phyloP scores from a whole-genome alignment of 2,329 filamentous ascomycete genomes.

The Aspergillus fructus region DNA sequence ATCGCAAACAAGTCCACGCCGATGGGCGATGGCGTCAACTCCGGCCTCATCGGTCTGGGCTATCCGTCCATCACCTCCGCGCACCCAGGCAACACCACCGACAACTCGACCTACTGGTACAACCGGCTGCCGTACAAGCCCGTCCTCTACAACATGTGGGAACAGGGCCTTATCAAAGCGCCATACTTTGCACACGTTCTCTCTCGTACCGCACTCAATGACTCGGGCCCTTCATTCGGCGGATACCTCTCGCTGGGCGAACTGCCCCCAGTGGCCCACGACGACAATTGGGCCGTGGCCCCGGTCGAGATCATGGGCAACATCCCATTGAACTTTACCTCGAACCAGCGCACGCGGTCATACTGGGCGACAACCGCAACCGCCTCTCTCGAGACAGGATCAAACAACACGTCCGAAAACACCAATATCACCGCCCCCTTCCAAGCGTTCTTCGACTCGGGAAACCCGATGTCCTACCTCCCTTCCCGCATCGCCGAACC shows the following conservation, averaged over 20 bases:
- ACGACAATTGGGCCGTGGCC: slow-evolving; percentile 32
- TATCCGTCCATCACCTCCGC: background rate
- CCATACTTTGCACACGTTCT: slow-evolving; percentile 53
- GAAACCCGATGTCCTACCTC: slow-evolving; percentile 37
- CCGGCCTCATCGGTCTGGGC: slow-evolving; percentile 1
- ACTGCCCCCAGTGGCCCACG: slow-evolving; percentile 45
- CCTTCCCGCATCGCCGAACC: slow-evolving; percentile 39
- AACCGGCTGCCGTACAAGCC: slow-evolving; percentile 46
- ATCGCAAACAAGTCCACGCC: slow-evolving; percentile 46
- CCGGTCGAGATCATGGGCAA: slow-evolving; percentile 36
- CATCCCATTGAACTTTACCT: slow-evolving; percentile 24
- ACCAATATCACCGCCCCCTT: slow-evolving; percentile 24
- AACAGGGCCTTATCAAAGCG: slow-evolving; percentile 38
- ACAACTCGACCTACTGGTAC: slow-evolving; percentile 1
- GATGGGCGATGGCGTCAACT: slow-evolving; percentile 45
- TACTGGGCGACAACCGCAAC: slow-evolving; percentile 41
- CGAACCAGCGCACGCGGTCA: slow-evolving; percentile 27
- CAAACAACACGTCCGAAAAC: slow-evolving; percentile 7
- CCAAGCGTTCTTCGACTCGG: slow-evolving; percentile 44
- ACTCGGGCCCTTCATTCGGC: slow-evolving; percentile 24
- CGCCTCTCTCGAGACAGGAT: slow-evolving; percentile 21
- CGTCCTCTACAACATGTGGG: slow-evolving; percentile 52
- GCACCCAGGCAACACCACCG: background rate
- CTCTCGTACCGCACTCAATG: slow-evolving; percentile 29
- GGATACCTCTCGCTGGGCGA: slow-evolving; percentile 53